Conservation (phyloP, 495 filamentous ascomycete species). For the Penicillium pancosmium region DNA sequence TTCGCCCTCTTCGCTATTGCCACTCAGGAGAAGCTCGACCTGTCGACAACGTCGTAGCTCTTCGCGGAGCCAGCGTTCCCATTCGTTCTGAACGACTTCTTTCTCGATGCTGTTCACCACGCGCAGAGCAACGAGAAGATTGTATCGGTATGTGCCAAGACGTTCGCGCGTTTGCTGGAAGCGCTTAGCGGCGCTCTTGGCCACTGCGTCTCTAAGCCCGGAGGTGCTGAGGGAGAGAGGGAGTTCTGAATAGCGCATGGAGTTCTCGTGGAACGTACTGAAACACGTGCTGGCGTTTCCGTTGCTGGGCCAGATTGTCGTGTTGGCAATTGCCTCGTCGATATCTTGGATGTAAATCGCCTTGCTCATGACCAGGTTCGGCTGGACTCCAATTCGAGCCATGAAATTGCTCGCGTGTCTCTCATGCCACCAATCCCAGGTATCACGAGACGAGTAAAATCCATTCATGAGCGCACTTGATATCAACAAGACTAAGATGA, state of each 20-base stretch:
- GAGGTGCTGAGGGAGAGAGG: slow-evolving; percentile 38
- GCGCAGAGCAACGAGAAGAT: slow-evolving; percentile 86
- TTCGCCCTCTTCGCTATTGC: slow-evolving; percentile 31
- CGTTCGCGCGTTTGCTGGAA: slow-evolving; percentile 77
- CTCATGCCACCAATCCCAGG: slow-evolving; percentile 82
- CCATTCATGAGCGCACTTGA: slow-evolving; percentile 71
- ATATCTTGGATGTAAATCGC: slow-evolving; percentile 83
- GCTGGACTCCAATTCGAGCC: slow-evolving; percentile 74
- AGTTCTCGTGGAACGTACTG: slow-evolving; percentile 47
- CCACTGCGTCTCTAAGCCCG: slow-evolving; percentile 42
- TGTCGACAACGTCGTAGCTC: slow-evolving; percentile 71
- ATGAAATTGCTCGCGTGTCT: slow-evolving; percentile 78
- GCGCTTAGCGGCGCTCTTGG: slow-evolving; percentile 63
- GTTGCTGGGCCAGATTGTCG: slow-evolving; percentile 36
- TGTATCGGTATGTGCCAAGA: slow-evolving; percentile 84
- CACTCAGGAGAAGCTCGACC: slow-evolving; percentile 54
- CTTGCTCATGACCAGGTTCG: slow-evolving; percentile 79
- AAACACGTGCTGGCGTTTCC: slow-evolving; percentile 48
- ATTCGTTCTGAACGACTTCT: slow-evolving; percentile 83
- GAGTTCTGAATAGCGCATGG: slow-evolving; percentile 33
- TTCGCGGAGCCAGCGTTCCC: slow-evolving; percentile 83
- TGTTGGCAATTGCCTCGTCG: slow-evolving; percentile 62
- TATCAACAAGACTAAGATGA: slow-evolving; percentile 69
- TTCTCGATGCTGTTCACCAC: slow-evolving; percentile 86
- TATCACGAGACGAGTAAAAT: slow-evolving; percentile 67